phyloP scores from a whole-genome alignment of 352 stramenopile species.

The Globisporangium cederbergense region DNA sequence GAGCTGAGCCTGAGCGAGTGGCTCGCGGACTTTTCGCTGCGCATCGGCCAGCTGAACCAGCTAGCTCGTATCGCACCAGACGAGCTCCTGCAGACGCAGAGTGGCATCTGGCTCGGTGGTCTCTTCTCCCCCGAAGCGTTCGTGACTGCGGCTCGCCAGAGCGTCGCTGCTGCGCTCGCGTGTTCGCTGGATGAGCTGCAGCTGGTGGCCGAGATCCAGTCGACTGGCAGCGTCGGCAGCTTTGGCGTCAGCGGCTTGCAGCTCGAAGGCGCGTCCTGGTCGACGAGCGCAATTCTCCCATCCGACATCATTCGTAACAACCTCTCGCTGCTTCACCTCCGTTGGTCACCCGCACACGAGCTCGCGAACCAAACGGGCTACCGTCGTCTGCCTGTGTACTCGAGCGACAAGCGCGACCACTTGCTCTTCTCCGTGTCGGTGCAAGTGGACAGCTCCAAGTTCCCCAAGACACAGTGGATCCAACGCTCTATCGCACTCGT shows the following conservation, averaged over 20 bases:
- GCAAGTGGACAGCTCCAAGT: constrained; percentile 39
- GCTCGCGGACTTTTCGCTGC: constrained; percentile 79
- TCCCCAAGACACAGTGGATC: constrained; percentile 67
- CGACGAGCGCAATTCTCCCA: constrained; percentile 53
- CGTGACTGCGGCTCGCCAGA: constrained; percentile 89
- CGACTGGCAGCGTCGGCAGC: constrained; percentile 29
- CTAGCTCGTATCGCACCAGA: constrained; percentile 42
- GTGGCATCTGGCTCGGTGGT: constrained; percentile 88
- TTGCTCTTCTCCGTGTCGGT: constrained; percentile 86
- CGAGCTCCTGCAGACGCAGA: constrained; percentile 30
- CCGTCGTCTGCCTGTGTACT: constrained; percentile 83
- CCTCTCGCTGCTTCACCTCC: constrained; percentile 63
- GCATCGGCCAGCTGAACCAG: constrained; percentile 59
- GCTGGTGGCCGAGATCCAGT: constrained; percentile 68
- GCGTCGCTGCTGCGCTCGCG: constrained; percentile 65
- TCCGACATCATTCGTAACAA: constrained; percentile 78
- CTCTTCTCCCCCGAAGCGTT: constrained; percentile 93
- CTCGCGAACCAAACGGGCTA: constrained; percentile 19
- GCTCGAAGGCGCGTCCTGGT: constrained; percentile 83
- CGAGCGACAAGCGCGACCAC: constrained; percentile 63
- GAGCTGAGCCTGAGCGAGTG: constrained; percentile 75
- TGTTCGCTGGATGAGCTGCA: constrained; percentile 89
- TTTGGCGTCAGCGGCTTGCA: constrained; percentile 74
- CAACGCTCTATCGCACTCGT: constrained; percentile 80
- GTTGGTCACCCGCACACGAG: constrained; percentile 48